phyloP scores from a whole-genome alignment of 768 basidiomycete species.

The Russula sp. region DNA sequence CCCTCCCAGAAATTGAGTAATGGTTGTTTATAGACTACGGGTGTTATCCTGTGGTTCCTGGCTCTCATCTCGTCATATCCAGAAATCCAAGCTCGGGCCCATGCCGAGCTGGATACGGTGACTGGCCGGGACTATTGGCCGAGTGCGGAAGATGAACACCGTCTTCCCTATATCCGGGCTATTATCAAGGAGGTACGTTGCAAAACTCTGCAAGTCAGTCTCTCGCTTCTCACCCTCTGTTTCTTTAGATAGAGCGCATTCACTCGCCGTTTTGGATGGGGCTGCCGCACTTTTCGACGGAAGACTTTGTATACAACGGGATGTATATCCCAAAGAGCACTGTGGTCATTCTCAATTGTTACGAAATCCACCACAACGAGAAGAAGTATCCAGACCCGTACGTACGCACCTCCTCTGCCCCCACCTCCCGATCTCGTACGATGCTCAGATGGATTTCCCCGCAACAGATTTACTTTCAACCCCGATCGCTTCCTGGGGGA shows the following conservation, averaged over 20 bases:
- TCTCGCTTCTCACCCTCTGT: neutral
- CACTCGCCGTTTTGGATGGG: conserved; percentile 28
- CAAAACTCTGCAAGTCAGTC: neutral
- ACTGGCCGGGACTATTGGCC: conserved; percentile 25
- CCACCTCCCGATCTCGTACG: neutral
- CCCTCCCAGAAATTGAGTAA: neutral
- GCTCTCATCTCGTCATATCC: conserved; percentile 24
- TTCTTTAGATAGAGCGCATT: conserved; percentile 22
- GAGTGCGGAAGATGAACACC: conserved; percentile 22
- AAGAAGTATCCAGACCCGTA: conserved; percentile 36
- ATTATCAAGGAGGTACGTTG: conserved; percentile 26
- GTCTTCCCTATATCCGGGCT: conserved; percentile 26
- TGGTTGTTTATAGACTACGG: conserved; percentile 26
- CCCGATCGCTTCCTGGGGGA: conserved; percentile 43
- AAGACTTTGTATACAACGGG: conserved; percentile 29
- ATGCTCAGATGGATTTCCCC: neutral
- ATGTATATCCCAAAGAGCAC: conserved; percentile 29
- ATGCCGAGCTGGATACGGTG: conserved; percentile 27
- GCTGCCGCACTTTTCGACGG: conserved; percentile 27
- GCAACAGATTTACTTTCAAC: conserved; percentile 28
- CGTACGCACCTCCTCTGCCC: conserved; percentile 16
- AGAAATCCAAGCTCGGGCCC: conserved; percentile 26
- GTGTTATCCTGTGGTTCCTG: conserved; percentile 30
- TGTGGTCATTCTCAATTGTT: conserved; percentile 26
- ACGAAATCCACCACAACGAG: conserved; percentile 26